phyloP scores from a whole-genome alignment of 2,329 filamentous ascomycete genomes.

The Ambrosiella xylebori region DNA sequence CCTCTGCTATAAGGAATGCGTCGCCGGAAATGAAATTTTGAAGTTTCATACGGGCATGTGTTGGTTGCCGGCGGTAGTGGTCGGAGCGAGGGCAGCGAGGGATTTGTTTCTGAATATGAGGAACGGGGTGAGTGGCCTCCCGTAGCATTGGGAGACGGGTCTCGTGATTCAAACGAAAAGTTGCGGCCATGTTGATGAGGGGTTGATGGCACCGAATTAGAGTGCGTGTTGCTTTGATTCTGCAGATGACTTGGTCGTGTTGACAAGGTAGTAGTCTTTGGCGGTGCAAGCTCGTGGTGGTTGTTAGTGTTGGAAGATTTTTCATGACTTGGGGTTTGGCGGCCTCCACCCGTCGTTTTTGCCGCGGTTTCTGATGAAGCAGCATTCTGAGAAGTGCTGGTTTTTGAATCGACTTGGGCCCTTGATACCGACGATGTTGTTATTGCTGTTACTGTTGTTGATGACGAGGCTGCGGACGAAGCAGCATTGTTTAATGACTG shows the following conservation, averaged over 20 bases:
- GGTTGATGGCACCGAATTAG: constrained; percentile 83
- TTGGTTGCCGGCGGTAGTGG: constrained; percentile 41
- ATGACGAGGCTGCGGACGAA: constrained; percentile 16
- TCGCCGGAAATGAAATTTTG: constrained; percentile 61
- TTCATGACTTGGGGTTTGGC: constrained; percentile 5
- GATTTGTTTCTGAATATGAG: constrained; percentile 75
- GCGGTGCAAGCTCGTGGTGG: constrained; percentile 17
- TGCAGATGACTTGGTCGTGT: constrained; percentile 14
- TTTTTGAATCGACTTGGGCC: neutral
- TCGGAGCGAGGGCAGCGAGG: constrained; percentile 49
- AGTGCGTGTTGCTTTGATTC: constrained; percentile 31
- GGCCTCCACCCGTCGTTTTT: neutral
- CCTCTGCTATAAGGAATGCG: constrained; percentile 86
- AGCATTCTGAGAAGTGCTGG: neutral
- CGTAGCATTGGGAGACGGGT: constrained; percentile 61
- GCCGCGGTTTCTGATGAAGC: neutral
- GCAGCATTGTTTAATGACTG: constrained; percentile 4
- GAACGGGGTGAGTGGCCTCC: constrained; percentile 77
- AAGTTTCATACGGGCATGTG: constrained; percentile 78
- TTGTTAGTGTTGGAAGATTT: constrained; percentile 22
- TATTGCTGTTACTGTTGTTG: constrained; percentile 14
- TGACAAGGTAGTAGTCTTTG: constrained; percentile 13
- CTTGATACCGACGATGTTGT: neutral
- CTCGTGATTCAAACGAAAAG: constrained; percentile 59
- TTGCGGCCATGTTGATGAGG: constrained; percentile 77